Conservation (phyloP, 1,139 yeast genomes). For the Kazachstania sp. region DNA sequence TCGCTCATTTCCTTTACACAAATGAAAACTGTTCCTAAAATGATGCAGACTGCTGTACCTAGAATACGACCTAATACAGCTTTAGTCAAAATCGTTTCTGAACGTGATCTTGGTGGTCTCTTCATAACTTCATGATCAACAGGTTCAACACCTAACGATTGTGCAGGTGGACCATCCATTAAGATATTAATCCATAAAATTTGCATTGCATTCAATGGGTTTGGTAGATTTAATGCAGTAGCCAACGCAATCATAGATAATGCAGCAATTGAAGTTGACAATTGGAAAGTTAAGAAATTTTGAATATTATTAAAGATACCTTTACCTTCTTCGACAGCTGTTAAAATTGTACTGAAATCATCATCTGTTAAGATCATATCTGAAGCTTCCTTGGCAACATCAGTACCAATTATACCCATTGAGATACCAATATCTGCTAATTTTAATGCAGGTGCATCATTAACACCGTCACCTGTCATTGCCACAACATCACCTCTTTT, state of each 20-base stretch:
- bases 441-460: constrained; percentile 95
- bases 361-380: constrained; percentile 97
- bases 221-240: constrained; percentile 78
- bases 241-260: constrained; percentile 79
- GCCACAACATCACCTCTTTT: constrained; percentile 93
- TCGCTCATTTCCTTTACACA: constrained; percentile 79
- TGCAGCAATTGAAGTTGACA: constrained; percentile 93
- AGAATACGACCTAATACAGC: constrained; percentile 65
- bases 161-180: constrained; percentile 99
- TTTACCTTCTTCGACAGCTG: constrained; percentile 93
- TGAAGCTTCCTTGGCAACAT: constrained; percentile 97
- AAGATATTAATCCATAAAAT: constrained; percentile 93
- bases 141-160: constrained; percentile 92
- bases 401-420: constrained; percentile 96
- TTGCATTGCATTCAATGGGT: constrained; percentile 97
- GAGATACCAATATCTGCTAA: constrained; percentile 95
- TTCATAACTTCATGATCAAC: constrained; percentile 92
- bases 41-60: constrained; percentile 64
- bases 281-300: constrained; percentile 85
- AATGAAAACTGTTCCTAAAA: constrained; percentile 74
- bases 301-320: constrained; percentile 93
- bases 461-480: constrained; percentile 99
- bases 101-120: constrained; percentile 83
- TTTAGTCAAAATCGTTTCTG: constrained; percentile 71
- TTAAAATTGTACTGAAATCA: constrained; percentile 84